These are phyloP conservation scores for Ligustrum vulgare DNA, from an alignment of 257 asterid species.

Conservation along the genomic window DNA sequence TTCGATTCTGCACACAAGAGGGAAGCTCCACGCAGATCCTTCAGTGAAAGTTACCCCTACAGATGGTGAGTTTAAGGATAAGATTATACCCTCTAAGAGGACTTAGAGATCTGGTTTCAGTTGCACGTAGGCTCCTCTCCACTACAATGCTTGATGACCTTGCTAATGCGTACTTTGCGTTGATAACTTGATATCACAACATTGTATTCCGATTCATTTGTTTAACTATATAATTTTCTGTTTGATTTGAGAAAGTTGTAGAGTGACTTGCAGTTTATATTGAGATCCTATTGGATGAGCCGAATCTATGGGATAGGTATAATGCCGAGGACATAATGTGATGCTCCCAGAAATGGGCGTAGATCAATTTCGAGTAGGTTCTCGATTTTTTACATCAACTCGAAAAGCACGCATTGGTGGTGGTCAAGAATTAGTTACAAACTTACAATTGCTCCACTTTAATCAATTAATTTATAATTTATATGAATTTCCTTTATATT, in stretches of 20 bases:
- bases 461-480: too few relatives aligned
- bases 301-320: conserved; percentile 52
- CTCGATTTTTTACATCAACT: conserved; percentile 72
- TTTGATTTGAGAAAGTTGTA: too few relatives aligned
- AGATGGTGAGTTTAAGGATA: too few relatives aligned
- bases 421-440: conserved; percentile 49
- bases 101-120: conserved; percentile 32
- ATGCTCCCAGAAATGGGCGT: conserved; percentile 77
- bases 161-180: conserved; percentile 42
- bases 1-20: too few relatives aligned
- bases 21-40: conserved; percentile 10
- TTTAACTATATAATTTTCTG: conserved; percentile 37
- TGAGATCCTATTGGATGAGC: conserved; percentile 41
- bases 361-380: conserved; percentile 69
- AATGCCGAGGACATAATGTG: conserved; percentile 71
- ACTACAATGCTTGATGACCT: conserved; percentile 54
- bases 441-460: background rate
- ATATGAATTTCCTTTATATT: background rate
- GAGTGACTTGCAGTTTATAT: conserved; percentile 35
- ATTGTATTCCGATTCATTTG: conserved; percentile 51
- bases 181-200: conserved; percentile 45
- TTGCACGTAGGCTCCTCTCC: conserved; percentile 51
- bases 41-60: too few relatives aligned
- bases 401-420: conserved; percentile 65
- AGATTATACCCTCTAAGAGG: too few relatives aligned